Evolutionary conservation across 2,329 filamentous ascomycete genomes (phyloP), one percentile per base, ranked within the genome.

Genomic region (Lecanicillium sp.): DNA sequence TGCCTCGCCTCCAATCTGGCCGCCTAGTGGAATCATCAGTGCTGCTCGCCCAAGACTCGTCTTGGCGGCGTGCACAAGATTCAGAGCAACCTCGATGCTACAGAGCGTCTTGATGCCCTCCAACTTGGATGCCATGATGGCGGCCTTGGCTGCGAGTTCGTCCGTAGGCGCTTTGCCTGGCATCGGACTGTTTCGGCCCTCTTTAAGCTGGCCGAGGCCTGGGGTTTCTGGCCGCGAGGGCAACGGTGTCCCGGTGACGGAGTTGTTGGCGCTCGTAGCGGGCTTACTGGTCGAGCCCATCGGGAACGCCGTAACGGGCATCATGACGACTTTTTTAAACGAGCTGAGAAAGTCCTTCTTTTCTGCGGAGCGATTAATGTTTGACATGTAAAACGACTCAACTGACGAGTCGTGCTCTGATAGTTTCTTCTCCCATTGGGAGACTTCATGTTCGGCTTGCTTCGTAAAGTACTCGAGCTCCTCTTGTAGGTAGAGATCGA

Each of bases 241-340:
- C 31, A 59, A 55, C 3, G 68, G 64, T 8, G 56, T 56, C 14
- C 47, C 39, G 1, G 44, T 41, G 2, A 45, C 42, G 15, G 58
- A 53, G 9, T 50, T 45, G 47, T 57, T 54, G 2, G 60, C 46
- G 6, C 49, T 47, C 5, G 64, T 71, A 11, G 22, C 22, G 6
- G 22, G 22, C 11, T 25, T 25, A 53, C 79, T 86, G 39, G 72
- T 72, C n/a, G 68, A 77, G 8, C 69, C 67, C 36, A 77, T 65
- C 5, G 75, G 62, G 4, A 97, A 68, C 8, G 88, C 90, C 37
- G 87, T 94, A 35, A 98, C 90, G 3, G 92, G 92, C 81, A 95
- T 94, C 89, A 98, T 96, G 47, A 98, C 86, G 8, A 98, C 92
- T 60, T 97, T 97, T 56, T 88, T 96, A 70, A 98, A 98, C 0